phyloP scores from a whole-genome alignment of 768 basidiomycete genomes.

The Cyathus striatus region DNA sequence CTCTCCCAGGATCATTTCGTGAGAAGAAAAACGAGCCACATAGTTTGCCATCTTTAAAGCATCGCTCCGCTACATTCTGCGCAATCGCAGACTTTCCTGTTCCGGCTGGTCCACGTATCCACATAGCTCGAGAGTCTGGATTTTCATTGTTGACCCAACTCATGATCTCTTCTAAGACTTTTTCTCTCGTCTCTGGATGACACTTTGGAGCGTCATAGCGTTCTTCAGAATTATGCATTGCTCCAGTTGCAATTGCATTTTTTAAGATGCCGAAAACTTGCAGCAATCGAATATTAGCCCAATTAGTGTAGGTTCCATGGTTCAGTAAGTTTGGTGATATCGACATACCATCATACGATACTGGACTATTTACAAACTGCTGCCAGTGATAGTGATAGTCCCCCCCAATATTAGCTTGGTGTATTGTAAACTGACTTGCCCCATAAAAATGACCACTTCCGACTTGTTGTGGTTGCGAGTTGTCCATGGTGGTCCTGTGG shows the following conservation, averaged over 20 bases:
- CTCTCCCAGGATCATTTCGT: not conserved
- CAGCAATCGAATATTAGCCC: too few species aligned
- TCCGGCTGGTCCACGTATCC: not conserved
- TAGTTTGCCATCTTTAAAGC: not conserved
- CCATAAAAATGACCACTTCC: too few species aligned
- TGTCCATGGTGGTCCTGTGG: too few species aligned
- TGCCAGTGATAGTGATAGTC: too few species aligned
- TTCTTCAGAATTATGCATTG: not conserved
- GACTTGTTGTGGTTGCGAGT: too few species aligned
- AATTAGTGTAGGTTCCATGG: too few species aligned
- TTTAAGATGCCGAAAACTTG: too few species aligned
- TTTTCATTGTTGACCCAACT: not conserved
- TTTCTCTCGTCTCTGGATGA: not conserved
- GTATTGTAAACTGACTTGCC: too few species aligned
- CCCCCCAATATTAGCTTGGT: too few species aligned
- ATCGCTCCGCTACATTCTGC: not conserved
- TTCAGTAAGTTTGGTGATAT: too few species aligned
- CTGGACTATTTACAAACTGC: too few species aligned
- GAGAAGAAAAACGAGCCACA: not conserved
- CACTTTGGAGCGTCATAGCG: not conserved
- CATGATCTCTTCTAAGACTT: not conserved
- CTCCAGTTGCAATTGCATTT: not conserved
- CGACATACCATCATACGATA: too few species aligned
- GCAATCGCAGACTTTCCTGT: not conserved
- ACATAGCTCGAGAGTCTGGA: not conserved